These are phyloP conservation scores for Ampelocalamus luodianensis DNA, from an alignment of 176 grass and related monocot genomes.

Conservation along the genomic window DNA sequence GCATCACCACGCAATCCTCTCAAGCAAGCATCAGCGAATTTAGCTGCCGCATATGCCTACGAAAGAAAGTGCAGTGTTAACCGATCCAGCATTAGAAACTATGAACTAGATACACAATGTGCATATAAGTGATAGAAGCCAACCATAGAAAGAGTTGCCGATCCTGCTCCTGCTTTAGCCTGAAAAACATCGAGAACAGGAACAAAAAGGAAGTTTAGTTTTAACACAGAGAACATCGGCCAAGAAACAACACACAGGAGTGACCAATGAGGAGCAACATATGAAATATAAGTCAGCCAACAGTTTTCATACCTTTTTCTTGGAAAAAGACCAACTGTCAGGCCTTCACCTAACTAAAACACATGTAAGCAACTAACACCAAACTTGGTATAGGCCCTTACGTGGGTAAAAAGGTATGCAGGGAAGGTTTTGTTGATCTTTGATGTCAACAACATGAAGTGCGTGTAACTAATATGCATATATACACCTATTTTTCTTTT, in stretches of 20 bases:
- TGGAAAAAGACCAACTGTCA: neutral
- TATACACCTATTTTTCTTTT: neutral
- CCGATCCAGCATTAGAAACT: neutral
- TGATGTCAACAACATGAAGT: conserved; percentile 17
- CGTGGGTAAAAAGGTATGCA: neutral
- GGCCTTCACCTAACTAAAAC: neutral
- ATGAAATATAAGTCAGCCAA: neutral
- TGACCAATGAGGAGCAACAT: neutral
- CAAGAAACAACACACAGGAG: neutral
- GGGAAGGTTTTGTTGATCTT: neutral
- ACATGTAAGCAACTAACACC: neutral
- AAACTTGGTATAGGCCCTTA: neutral
- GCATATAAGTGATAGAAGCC: conserved; percentile 28
- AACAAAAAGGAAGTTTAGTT: neutral
- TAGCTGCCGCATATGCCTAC: conserved; percentile 80
- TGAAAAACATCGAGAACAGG: conserved; percentile 39
- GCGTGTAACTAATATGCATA: neutral
- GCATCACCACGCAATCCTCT: conserved; percentile 71
- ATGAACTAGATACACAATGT: neutral
- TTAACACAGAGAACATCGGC: neutral
- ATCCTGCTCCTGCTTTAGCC: conserved; percentile 89
- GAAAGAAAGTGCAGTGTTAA: neutral
- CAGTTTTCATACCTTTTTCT: neutral
- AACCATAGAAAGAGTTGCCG: conserved; percentile 91
- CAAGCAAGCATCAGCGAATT: conserved; percentile 85